Conservation (phyloP, 495 filamentous ascomycete species). For the Sordaria brevicollis region DNA sequence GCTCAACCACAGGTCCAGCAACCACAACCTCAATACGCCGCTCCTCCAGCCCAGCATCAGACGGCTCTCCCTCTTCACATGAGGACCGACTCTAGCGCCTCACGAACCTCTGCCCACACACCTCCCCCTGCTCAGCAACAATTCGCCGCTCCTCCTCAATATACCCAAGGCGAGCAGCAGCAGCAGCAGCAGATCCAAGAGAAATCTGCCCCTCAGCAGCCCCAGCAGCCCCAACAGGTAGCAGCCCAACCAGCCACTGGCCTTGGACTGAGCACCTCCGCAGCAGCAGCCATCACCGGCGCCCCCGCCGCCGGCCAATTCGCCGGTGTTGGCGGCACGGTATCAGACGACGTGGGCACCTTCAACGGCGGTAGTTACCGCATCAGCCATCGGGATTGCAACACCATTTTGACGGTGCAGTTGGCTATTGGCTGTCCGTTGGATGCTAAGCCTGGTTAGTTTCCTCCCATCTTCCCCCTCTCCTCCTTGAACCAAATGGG, state of each 20-base stretch:
- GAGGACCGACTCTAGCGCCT: constrained; percentile 10
- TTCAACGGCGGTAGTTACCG: constrained; percentile 95
- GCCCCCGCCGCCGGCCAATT: constrained; percentile 39
- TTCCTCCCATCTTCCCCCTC: neutral
- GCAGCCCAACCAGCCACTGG: constrained; percentile 8
- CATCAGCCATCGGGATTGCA: constrained; percentile 85
- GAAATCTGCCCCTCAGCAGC: constrained; percentile 12
- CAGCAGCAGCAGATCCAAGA: constrained; percentile 14
- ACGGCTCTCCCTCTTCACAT: constrained; percentile 21
- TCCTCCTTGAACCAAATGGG: no score
- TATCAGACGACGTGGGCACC: constrained; percentile 73
- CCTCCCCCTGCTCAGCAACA: constrained; percentile 26
- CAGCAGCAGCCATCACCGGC: constrained; percentile 19
- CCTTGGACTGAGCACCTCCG: constrained; percentile 12
- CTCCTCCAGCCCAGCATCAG: constrained; percentile 7
- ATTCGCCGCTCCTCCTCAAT: constrained; percentile 26
- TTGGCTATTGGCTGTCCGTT: constrained; percentile 83
- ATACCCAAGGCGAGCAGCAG: constrained; percentile 24
- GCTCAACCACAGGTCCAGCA: constrained; percentile 4
- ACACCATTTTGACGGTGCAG: constrained; percentile 81
- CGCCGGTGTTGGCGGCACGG: constrained; percentile 42
- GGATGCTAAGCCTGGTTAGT: constrained; percentile 64
- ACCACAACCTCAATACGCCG: constrained; percentile 8
- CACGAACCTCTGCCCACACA: constrained; percentile 17
- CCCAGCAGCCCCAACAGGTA: constrained; percentile 5